Base-by-base conservation (phyloP, 2,329 filamentous ascomycete genomes). In the Fusarium tuaranense region DNA sequence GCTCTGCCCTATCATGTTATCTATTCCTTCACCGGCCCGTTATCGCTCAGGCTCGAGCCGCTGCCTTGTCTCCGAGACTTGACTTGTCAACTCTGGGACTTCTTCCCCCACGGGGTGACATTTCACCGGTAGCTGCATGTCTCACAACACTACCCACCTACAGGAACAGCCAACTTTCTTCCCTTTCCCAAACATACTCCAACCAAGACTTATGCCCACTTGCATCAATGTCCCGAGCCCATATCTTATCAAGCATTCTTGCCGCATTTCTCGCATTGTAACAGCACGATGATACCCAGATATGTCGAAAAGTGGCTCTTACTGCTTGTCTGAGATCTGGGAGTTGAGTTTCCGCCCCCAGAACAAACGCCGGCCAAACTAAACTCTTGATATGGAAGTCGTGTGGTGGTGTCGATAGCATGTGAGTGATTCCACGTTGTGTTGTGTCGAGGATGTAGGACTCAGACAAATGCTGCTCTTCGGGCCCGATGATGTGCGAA, bases 351-450 rank as follows among this genome's bases (percentile, higher is more conserved):
- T 69, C 62, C 6, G 69, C 69, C 2, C 69, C 69, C 34, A 71
- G 55, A 10, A 71, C 25, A 34, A 71, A 71, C 0, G 65, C 69
- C 10, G 69, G 69, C 69, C 69, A 71, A 9, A 69, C 58, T 16
- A 69, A 39, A 14, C 69, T 71, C 34, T 71, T 71, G 22, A 71
- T 68, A n/a, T 71, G 69, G 18, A 71, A 71, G 32, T 71, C 69
- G 18, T 65, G 8, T 18, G 62, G 46, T 18, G 48, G 63, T 39
- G 69, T 69, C 0, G 57, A 44, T 4, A 61, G 16, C 63, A 71
- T 65, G 4, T 66, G 66, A 2, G 32, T 6, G 20, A 71, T 34
- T n/a, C 57, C 69, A 22, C 22, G 30, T 22, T 69, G 30, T n/a
- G 61, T 46, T 4, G 36, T 44, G 13, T 39, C 18, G 2, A 41